Evolutionary conservation across 176 grass and related monocot species (phyloP), one percentile per base, ranked within the genome.

Genomic region (Phragmites australis): DNA sequence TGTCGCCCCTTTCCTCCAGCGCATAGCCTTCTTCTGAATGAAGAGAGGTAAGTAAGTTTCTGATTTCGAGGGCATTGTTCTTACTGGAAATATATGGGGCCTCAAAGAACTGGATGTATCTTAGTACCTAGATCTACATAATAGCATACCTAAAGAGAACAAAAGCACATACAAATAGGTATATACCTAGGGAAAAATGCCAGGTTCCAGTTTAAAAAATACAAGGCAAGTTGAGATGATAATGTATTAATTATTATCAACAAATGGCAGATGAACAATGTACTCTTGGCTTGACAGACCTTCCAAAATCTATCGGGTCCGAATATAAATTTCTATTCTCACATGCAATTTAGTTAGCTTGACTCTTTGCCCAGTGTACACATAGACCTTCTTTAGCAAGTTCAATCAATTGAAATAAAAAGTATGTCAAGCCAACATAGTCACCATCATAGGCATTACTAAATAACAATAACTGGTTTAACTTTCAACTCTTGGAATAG

Each of bases 1-100:
- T 31, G 92, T 99, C 80, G 87, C 88, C 52, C 88, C 92, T 87
- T 91, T 99, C 87, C 83, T 95, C 86, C 90, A 93, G 14, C 78
- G 88, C 58, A 67, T 77, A 79, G 86, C 81, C 60, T 91, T 99
- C 77, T 91, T 93, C 92, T 99, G 88, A 84, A 88, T 84, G 18
- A 82, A 42, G 81, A 84, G 12, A 73, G 16, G 50, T 58, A 74
- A 26, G 47, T 69, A 64, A 90, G 47, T 83, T 86, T 60, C 22
- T 46, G 5, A 48, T 19, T 75, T 62, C n/a, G 65, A 71, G 18
- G 31, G 23, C 11, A 53, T 51, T 66, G 25, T 58, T 85, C 16
- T 19, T 4, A 13, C 21, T 74, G 19, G 53, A 62, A 84, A 72
- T n/a, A 62, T 62, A 70, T 18, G 69, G 22, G 56, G 72, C 39